These are phyloP conservation scores for Aspergillus uvarum DNA, from an alignment of 2,329 filamentous ascomycete genomes.

Conservation along the genomic window DNA sequence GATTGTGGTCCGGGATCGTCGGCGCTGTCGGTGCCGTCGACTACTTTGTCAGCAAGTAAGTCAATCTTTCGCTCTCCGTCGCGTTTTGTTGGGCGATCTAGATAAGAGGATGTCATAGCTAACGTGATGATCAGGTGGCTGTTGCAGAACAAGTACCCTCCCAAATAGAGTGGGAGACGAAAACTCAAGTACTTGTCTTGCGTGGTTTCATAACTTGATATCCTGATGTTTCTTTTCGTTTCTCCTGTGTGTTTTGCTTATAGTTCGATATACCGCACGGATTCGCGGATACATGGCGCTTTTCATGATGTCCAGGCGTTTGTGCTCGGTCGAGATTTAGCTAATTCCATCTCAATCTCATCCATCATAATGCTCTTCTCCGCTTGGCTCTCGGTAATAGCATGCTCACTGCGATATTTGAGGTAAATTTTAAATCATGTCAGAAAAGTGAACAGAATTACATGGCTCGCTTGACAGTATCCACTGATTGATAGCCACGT, in stretches of 20 bases:
- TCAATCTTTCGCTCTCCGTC: background rate
- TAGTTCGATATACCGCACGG: conserved; percentile 2
- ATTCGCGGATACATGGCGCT: conserved; percentile 1
- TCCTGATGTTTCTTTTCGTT: background rate
- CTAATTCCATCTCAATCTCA: background rate
- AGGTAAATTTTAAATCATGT: no score
- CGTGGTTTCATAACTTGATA: background rate
- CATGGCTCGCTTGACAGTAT: background rate
- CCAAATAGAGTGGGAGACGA: conserved; percentile 36
- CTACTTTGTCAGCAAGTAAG: conserved; percentile 53
- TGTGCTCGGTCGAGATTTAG: background rate
- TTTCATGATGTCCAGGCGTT: background rate
- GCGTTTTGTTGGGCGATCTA: no score
- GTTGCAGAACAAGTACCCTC: conserved; percentile 52
- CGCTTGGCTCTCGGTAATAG: background rate
- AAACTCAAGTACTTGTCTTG: background rate
- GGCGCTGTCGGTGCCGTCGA: conserved; percentile 47
- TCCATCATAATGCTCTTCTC: background rate
- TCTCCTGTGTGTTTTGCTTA: background rate
- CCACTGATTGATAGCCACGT: background rate
- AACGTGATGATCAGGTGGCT: conserved; percentile 43
- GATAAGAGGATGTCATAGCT: conserved; percentile 7
- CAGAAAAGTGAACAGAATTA: no score
- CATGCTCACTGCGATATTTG: background rate
- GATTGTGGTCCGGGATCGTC: conserved; percentile 44